Base-by-base conservation (phyloP, 2,329 filamentous ascomycete species). In the Fusarium sp. region DNA sequence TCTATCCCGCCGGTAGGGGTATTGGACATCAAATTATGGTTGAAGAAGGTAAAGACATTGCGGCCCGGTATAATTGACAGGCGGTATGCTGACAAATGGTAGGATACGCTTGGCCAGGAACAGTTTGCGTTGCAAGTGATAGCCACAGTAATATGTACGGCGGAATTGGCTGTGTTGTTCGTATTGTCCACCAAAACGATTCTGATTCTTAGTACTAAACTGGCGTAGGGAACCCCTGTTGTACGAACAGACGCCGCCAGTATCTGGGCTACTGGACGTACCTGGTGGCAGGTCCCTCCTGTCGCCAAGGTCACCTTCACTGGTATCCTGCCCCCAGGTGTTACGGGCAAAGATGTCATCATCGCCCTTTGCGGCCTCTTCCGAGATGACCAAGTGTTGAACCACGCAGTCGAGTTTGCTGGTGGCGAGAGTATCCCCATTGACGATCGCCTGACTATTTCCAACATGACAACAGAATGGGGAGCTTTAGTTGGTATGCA, bases 11-110 rank as follows among this genome's bases (percentile, higher is more conserved):
- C 1, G 93, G 92, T 2, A 81, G 88, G 44, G 93, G 93, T 14
- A 97, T 97, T 74, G 95, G 94, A 1, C 95, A 98, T 78, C 95
- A 98, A 79, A 91, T 95, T 72, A 94, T 96, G 92, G 88, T 97
- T 0, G 94, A 97, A 78, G 73, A 78, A 40, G 75, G 63, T 73
- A 58, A 13, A 20, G 2, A 26, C 14, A 42, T 9, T 4, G 17
- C n/a, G 1, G 0, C 20, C 6, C 9, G 1, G 5, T 9, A 20
- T 7, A 5, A 6, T 31, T 13, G 28, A 2, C 3, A 24, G 28
- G 9, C 6, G 14, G 15, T 5, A 7, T 48, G 17, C 46, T 65
- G 11, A 65, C 22, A 6, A 3, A 3, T 10, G 6, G 50, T 51
- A 58, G 57, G 93, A 93, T 84, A 91, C 84, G 74, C 82, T 2